A percentile compares a stretch with the other conserved stretches of the same genome.
Evolutionary conservation across 306 rosid genomes (phyloP).

Genomic region (Fragaria nilgerrensis): DNA sequence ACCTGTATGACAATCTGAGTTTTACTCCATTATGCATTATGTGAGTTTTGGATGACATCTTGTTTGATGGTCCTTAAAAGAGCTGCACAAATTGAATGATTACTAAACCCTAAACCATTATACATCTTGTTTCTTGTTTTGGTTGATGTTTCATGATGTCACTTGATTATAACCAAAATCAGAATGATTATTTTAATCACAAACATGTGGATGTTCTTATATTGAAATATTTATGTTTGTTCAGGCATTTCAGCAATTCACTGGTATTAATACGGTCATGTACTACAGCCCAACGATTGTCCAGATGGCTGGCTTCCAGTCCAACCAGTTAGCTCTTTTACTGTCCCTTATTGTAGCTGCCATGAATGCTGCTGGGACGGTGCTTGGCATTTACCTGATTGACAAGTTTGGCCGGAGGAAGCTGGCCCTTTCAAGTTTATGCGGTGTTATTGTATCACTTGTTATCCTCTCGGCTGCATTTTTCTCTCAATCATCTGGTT

Average conservation of each 20-base stretch:
- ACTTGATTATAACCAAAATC: background rate
- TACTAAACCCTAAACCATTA: no score
- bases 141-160: background rate
- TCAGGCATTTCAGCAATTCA: conserved; percentile 95
- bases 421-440: conserved; percentile 63
- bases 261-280: conserved; percentile 96
- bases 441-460: conserved; percentile 70
- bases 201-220: background rate
- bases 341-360: conserved; percentile 79
- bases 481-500: conserved; percentile 44
- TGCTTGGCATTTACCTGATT: conserved; percentile 83
- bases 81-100: background rate
- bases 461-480: conserved; percentile 57
- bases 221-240: conserved; percentile 12
- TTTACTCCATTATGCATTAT: background rate
- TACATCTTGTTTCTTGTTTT: background rate
- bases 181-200: background rate
- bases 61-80: background rate
- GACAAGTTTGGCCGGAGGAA: conserved; percentile 73
- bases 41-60: background rate
- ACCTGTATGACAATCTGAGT: background rate
- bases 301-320: conserved; percentile 83
- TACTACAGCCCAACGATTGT: conserved; percentile 97
- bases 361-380: conserved; percentile 74
- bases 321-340: conserved; percentile 75